Percentiles rank a stretch among this genome's conserved stretches.
These are phyloP conservation scores for Pythium phragmiticola DNA, from an alignment of 352 stramenopile genomes.

Conservation along the genomic window DNA sequence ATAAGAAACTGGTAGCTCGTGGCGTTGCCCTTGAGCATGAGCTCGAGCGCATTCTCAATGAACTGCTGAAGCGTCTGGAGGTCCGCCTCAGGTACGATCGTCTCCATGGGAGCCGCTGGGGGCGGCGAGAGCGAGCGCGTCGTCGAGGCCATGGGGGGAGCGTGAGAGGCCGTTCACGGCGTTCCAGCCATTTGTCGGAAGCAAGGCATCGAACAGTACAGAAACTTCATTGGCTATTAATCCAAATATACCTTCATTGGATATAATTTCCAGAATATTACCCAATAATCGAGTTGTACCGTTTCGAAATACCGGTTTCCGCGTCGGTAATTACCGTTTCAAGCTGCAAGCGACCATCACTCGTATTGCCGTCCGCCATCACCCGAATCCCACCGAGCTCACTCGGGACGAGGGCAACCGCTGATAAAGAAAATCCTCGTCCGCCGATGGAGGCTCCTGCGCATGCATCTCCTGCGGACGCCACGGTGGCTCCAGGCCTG, in stretches of 20 bases:
- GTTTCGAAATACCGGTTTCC: neutral
- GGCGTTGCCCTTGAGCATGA: constrained; percentile 81
- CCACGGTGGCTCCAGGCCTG: neutral
- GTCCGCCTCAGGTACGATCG: constrained; percentile 43
- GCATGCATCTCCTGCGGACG: constrained; percentile 2
- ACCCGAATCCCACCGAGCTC: constrained; percentile 16
- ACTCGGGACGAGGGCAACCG: neutral
- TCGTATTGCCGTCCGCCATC: constrained; percentile 3
- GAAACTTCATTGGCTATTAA: neutral
- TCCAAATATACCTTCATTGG: neutral
- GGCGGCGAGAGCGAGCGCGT: constrained; percentile 10
- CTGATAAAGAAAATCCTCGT: neutral
- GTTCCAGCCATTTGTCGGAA: constrained; percentile 16
- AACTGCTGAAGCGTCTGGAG: constrained; percentile 75
- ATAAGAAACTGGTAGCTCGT: constrained; percentile 80
- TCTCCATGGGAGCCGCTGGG: constrained; percentile 1
- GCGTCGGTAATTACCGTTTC: constrained; percentile 6
- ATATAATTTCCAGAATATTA: neutral
- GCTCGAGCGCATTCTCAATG: constrained; percentile 81
- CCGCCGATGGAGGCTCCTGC: constrained; percentile 2
- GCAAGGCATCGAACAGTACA: neutral
- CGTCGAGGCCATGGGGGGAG: constrained; percentile 7
- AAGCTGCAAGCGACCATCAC: constrained; percentile 16
- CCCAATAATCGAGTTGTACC: neutral
- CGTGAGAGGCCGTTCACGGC: neutral